phyloP scores from a whole-genome alignment of 129 eudicot species.

The Silybum marianum region DNA sequence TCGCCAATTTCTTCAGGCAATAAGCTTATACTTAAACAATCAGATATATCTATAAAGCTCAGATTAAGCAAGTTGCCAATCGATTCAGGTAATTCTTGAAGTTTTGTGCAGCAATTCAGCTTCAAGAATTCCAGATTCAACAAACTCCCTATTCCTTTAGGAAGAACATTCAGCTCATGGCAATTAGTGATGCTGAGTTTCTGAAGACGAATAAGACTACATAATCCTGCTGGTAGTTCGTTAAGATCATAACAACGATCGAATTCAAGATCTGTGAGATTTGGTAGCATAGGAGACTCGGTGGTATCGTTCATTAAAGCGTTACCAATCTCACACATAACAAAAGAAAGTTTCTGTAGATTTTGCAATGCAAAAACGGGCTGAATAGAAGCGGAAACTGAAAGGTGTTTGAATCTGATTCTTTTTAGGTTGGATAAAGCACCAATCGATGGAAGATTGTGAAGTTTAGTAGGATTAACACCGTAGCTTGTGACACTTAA shows the following conservation, averaged over 20 bases:
- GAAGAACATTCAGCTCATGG: constrained; percentile 46
- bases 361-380: constrained; percentile 24
- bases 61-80: constrained; percentile 23
- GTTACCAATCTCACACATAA: constrained; percentile 44
- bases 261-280: constrained; percentile 41
- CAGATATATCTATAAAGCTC: constrained; percentile 34
- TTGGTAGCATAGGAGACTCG: constrained; percentile 30
- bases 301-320: constrained; percentile 25
- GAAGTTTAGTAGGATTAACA: constrained; percentile 17
- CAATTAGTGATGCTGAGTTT: constrained; percentile 53
- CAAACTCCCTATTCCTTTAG: constrained; percentile 29
- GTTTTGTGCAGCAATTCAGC: constrained; percentile 34
- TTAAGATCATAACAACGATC: constrained; percentile 49
- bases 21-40: constrained; percentile 34
- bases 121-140: constrained; percentile 22
- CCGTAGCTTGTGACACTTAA: constrained; percentile 32
- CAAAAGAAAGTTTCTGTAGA: constrained; percentile 41
- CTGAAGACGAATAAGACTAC: constrained; percentile 33
- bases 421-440: constrained; percentile 26
- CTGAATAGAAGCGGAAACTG: constrained; percentile 27
- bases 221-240: constrained; percentile 37
- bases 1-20: constrained; percentile 37
- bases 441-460: constrained; percentile 19
- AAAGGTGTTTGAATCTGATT: constrained; percentile 35
- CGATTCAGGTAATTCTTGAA: constrained; percentile 33